phyloP scores from a whole-genome alignment of 208 protist species.

The Trypanosoma brucei region DNA sequence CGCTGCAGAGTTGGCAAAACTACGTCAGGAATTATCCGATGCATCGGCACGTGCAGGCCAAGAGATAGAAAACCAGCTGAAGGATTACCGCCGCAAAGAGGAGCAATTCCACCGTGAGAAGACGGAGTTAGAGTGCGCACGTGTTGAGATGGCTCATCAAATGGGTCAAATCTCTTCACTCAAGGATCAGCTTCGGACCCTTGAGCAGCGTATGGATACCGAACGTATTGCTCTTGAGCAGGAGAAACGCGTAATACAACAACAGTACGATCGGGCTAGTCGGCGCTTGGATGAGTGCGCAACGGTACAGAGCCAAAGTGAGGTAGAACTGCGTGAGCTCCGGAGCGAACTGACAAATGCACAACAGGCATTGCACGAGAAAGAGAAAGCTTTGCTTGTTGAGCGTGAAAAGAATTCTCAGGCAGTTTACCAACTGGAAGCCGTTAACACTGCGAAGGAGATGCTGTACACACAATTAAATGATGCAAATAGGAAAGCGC shows the following conservation, averaged over 20 bases:
- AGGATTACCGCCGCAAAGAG: constrained; percentile 16
- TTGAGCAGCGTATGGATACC: constrained; percentile 19
- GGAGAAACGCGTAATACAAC: constrained; percentile 24
- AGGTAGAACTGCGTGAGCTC: constrained; percentile 66
- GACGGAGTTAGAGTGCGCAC: constrained; percentile 23
- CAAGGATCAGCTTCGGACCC: constrained; percentile 16
- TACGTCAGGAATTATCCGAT: constrained; percentile 18
- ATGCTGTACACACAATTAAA: constrained; percentile 22
- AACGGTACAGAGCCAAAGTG: constrained; percentile 35
- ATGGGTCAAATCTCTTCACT: constrained; percentile 18
- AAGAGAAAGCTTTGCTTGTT: constrained; percentile 23
- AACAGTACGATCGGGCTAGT: constrained; percentile 31
- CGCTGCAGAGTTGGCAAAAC: constrained; percentile 13
- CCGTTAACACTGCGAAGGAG: constrained; percentile 8
- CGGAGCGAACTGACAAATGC: constrained; percentile 46
- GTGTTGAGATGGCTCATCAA: constrained; percentile 21
- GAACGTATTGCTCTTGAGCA: constrained; percentile 17
- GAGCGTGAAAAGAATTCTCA: constrained; percentile 20
- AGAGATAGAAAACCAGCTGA: constrained; percentile 1
- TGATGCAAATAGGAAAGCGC: constrained; percentile 34
- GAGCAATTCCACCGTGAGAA: constrained; percentile 25
- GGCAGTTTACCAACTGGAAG: constrained; percentile 17
- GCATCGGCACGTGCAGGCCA: constrained; percentile 1
- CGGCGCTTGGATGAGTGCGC: constrained; percentile 39
- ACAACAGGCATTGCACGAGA: constrained; percentile 36